Evolutionary conservation across 768 basidiomycete species (phyloP).

Genomic region (Lactarius evosmus): DNA sequence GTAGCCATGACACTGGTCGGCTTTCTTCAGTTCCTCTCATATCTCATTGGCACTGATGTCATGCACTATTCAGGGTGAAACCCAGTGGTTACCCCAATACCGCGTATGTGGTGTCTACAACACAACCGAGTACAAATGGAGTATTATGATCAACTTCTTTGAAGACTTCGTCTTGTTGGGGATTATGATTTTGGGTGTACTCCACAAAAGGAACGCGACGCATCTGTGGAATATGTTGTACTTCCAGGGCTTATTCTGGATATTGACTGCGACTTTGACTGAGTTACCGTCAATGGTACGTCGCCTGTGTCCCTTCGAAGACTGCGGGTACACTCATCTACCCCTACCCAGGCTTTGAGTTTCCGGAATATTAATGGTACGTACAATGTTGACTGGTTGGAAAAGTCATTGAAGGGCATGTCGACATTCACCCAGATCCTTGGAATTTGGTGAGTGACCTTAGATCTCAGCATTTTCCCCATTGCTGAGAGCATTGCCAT

Average conservation of each 20-base stretch:
- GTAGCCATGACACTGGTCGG: slow-evolving; percentile 18
- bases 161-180: slow-evolving; percentile 14
- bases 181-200: slow-evolving; percentile 23
- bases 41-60: neutral
- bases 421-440: slow-evolving; percentile 4
- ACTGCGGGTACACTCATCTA: neutral
- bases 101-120: neutral
- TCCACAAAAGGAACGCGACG: slow-evolving; percentile 24
- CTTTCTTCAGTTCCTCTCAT: neutral
- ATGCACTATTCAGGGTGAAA: slow-evolving; percentile 7
- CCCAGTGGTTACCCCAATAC: neutral
- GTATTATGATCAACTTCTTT: slow-evolving; percentile 20
- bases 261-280: slow-evolving; percentile 15
- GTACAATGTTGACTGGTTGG: neutral
- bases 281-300: slow-evolving; percentile 22
- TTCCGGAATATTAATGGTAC: slow-evolving; percentile 23
- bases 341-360: slow-evolving; percentile 6
- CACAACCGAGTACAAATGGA: slow-evolving; percentile 12
- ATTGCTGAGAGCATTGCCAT: neutral
- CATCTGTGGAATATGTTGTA: slow-evolving; percentile 26
- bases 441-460: slow-evolving; percentile 24
- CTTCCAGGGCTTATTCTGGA: slow-evolving; percentile 24
- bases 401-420: neutral
- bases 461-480: neutral
- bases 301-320: neutral